phyloP scores from a whole-genome alignment of 148 eudicot species.

The Rhododendron ovatum region DNA sequence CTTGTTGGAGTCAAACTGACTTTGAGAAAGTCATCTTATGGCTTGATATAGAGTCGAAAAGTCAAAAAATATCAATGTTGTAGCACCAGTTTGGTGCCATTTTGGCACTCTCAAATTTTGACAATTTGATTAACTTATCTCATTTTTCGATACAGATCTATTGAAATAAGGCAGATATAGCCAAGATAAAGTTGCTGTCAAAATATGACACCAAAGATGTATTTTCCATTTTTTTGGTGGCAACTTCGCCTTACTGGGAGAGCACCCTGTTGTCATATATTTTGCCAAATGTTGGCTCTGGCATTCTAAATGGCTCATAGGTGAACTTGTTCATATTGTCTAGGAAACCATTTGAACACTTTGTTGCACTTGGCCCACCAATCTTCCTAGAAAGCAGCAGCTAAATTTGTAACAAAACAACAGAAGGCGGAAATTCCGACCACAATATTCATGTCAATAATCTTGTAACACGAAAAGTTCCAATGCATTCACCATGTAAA shows the following conservation, averaged over 20 bases:
- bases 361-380: not conserved
- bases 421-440: not conserved
- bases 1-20: not conserved
- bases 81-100: not conserved
- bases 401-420: not conserved
- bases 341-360: not conserved
- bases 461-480: not conserved
- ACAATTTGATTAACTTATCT: not conserved
- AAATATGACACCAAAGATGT: not conserved
- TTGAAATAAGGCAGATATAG: not conserved
- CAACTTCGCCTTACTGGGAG: not conserved
- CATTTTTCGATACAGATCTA: not conserved
- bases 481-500: not conserved
- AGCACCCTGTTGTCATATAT: not conserved
- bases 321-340: not conserved
- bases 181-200: not conserved
- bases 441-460: not conserved
- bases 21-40: too few relatives aligned
- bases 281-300: not conserved
- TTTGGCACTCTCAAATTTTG: not conserved
- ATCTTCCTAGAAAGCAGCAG: not conserved
- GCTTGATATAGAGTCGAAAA: too few relatives aligned
- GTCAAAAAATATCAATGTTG: not conserved
- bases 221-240: not conserved
- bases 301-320: not conserved